These are phyloP conservation scores for Omphalotus guepiniiformis DNA, from an alignment of 768 basidiomycete species.

Conservation along the genomic window DNA sequence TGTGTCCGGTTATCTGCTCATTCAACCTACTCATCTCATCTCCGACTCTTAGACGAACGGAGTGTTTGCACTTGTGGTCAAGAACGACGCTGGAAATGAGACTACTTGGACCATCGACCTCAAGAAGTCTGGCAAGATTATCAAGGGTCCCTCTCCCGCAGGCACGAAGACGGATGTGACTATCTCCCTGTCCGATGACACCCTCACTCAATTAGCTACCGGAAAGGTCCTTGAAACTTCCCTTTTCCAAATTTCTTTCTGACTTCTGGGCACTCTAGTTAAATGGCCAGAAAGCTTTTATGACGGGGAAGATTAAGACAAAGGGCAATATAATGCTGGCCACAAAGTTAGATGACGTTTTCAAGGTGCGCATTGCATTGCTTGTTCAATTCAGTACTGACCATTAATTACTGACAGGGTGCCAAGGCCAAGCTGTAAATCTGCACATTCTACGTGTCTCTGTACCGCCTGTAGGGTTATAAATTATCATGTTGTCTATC, in stretches of 20 bases:
- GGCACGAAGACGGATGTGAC: constrained; percentile 80
- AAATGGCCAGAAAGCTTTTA: constrained; percentile 93
- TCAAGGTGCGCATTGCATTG: constrained; percentile 53
- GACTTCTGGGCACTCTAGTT: constrained; percentile 36
- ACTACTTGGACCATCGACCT: constrained; percentile 90
- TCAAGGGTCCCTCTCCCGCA: constrained; percentile 56
- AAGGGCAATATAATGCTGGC: constrained; percentile 93
- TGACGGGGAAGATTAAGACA: constrained; percentile 92
- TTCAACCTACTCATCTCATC: background rate
- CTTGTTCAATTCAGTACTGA: background rate
- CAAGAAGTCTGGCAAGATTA: constrained; percentile 77
- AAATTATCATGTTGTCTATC: too few species aligned
- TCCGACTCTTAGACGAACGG: constrained; percentile 62
- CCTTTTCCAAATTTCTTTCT: background rate
- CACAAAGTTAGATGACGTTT: constrained; percentile 80
- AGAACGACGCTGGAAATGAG: constrained; percentile 66
- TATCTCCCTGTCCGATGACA: constrained; percentile 73
- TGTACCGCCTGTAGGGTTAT: too few species aligned
- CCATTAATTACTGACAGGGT: constrained; percentile 19
- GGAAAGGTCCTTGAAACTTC: constrained; percentile 53
- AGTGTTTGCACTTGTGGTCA: constrained; percentile 80
- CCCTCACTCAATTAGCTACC: constrained; percentile 62
- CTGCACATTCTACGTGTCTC: constrained; percentile 14
- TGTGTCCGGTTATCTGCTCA: constrained; percentile 17
- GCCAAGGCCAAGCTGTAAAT: constrained; percentile 46